Conservation (phyloP, 2,329 filamentous ascomycete genomes). For the Aspergillus sp. region DNA sequence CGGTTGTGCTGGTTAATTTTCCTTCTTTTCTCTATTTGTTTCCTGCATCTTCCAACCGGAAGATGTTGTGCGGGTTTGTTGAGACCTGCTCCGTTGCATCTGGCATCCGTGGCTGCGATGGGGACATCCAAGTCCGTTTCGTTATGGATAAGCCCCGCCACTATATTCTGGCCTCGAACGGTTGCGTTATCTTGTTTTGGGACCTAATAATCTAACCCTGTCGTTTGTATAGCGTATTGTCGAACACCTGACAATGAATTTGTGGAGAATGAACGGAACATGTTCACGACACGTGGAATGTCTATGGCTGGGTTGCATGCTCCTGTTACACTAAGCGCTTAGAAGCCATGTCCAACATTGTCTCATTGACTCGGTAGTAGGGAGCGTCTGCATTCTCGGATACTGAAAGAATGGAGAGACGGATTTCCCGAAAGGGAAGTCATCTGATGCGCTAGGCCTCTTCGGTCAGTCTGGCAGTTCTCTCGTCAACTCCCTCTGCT, state of each 20-base stretch:
- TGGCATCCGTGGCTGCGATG: not conserved
- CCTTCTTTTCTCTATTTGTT: slow-evolving; percentile 4
- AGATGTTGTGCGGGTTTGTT: not conserved
- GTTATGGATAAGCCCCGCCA: not conserved
- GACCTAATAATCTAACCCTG: not conserved
- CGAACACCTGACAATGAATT: not conserved
- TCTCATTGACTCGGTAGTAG: too few species aligned
- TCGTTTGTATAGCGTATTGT: not conserved
- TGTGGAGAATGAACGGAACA: not conserved
- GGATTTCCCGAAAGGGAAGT: too few species aligned
- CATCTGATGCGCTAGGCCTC: too few species aligned
- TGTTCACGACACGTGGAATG: too few species aligned
- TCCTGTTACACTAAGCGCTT: too few species aligned
- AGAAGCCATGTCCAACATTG: too few species aligned
- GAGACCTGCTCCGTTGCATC: not conserved
- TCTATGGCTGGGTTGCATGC: too few species aligned
- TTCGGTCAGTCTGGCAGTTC: too few species aligned
- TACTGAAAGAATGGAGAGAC: too few species aligned
- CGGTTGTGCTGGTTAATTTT: slow-evolving; percentile 12
- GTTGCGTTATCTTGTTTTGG: not conserved
- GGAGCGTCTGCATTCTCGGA: too few species aligned
- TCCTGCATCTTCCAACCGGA: not conserved
- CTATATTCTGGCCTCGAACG: not conserved
- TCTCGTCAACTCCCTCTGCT: not conserved
- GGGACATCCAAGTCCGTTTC: not conserved